Conservation (phyloP, 306 rosid genomes). For the Malus sylvestris region DNA sequence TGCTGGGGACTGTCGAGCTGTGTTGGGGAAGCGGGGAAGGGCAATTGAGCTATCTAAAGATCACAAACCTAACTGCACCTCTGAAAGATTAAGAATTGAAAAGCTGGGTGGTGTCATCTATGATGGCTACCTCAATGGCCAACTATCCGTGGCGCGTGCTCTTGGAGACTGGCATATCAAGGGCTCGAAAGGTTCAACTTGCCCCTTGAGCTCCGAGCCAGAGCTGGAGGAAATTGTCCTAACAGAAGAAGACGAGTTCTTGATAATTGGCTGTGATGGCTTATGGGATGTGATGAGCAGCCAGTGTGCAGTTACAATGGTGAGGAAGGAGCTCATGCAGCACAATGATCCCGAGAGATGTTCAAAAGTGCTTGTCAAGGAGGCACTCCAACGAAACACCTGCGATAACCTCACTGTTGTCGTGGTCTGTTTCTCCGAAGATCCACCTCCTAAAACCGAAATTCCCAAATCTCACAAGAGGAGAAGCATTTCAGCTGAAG, state of each 20-base stretch:
- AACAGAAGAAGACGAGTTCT: constrained; percentile 57
- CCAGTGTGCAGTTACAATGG: constrained; percentile 75
- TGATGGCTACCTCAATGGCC: constrained; percentile 69
- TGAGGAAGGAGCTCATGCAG: constrained; percentile 51
- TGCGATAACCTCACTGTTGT: constrained; percentile 61
- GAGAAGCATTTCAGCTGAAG: constrained; percentile 72
- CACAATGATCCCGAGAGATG: constrained; percentile 50
- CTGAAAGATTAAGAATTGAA: constrained; percentile 65
- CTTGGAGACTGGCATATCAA: constrained; percentile 77
- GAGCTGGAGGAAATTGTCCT: constrained; percentile 46
- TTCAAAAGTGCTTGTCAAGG: constrained; percentile 46
- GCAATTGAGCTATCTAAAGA: constrained; percentile 66
- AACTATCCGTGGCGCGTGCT: constrained; percentile 61
- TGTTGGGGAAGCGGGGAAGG: constrained; percentile 53
- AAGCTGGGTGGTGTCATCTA: constrained; percentile 63
- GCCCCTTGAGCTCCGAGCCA: constrained; percentile 61
- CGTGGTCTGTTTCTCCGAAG: constrained; percentile 54
- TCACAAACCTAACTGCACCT: constrained; percentile 65
- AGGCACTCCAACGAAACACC: constrained; percentile 59
- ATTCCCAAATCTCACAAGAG: constrained; percentile 50
- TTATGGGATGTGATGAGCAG: constrained; percentile 81
- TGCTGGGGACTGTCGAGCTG: constrained; percentile 68
- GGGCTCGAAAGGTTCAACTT: constrained; percentile 49
- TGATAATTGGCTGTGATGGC: constrained; percentile 67
- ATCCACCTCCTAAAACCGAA: constrained; percentile 55